Base-by-base conservation (phyloP, 768 basidiomycete genomes). In the Trametes sanguinea region DNA sequence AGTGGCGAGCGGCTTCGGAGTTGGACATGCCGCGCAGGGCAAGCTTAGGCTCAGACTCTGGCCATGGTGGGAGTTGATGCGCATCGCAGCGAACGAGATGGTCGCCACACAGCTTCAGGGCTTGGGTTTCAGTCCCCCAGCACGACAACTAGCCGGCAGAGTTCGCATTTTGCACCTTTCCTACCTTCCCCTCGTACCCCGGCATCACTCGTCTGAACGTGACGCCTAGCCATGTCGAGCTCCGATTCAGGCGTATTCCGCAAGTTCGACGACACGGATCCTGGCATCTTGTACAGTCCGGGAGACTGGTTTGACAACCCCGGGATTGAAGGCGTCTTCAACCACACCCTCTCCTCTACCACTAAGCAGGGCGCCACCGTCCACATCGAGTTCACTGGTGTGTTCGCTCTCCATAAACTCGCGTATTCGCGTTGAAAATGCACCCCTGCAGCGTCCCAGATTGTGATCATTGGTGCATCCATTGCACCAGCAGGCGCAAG, bases 381-480 rank as follows among this genome's bases (percentile, higher is more conserved):
- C 7, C 48, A 56, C 17, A 40, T 60, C 27, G 37, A 56, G 43
- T 64, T 64, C 50, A 53, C 27, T 11, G 63, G 63, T 64, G 17
- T 14, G 54, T 22, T 22, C 17, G 11, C 30, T 2, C 35, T 50
- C 27, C 42, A 3, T 14, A 5, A 27, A 9, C 2, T 22, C 43
- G 4, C 30, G 6, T 16, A 16, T 43, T 14, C 5, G 29, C 7
- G 29, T 43, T 3, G 6, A 17, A 32, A 10, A 7, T 7, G 29
- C 33, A 9, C 7, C 45, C 3, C 10, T 27, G 4, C 33, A 69
- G 68, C 65, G 1, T 63, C 67, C 17, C 54, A 60, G 9, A 60
- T 69, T n/a, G 63, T 57, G 4, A 55, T 69, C n/a, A 55, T 63
- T 22, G 68, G 68, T 27, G 57, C 60, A 10, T 61, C 65, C 6